Evolutionary conservation across 2,329 filamentous ascomycete genomes (phyloP).

Genomic region (Fonsecaea monophora): DNA sequence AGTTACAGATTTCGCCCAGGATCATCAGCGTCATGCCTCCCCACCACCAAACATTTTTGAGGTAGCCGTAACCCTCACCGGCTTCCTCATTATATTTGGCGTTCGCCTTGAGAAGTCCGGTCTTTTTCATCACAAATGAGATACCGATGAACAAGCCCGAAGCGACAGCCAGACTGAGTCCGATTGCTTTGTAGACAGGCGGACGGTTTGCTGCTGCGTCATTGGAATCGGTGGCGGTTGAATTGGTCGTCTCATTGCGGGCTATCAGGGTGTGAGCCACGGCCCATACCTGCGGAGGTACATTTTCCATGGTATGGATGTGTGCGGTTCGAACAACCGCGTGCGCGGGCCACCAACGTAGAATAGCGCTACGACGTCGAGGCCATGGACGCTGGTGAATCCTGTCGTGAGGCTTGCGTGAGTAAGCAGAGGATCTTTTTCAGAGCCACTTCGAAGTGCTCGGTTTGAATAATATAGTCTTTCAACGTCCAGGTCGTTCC

Average conservation of each 20-base stretch:
- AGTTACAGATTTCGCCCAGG: conserved; percentile 93
- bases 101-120: conserved; percentile 88
- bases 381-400: conserved; percentile 23
- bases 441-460: not conserved
- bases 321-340: conserved; percentile 5
- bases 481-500: not conserved
- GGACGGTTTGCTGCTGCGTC: conserved; percentile 51
- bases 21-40: conserved; percentile 96
- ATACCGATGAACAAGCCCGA: conserved; percentile 92
- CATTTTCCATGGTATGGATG: conserved; percentile 29
- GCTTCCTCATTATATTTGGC: conserved; percentile 95
- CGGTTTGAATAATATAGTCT: not conserved
- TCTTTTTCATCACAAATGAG: conserved; percentile 95
- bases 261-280: conserved; percentile 38
- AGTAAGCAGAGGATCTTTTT: not conserved
- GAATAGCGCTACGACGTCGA: conserved; percentile 12
- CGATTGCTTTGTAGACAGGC: conserved; percentile 78
- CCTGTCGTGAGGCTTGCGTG: not conserved
- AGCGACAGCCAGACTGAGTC: conserved; percentile 81
- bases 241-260: conserved; percentile 37
- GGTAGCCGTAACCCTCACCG: conserved; percentile 94
- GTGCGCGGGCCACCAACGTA: conserved; percentile 9
- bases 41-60: conserved; percentile 97
- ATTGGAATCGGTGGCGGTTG: conserved; percentile 22
- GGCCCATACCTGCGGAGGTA: conserved; percentile 35